Evolutionary conservation across 2,329 filamentous ascomycete species (phyloP), one percentile per base, ranked within the genome.

Genomic region (Ophiostoma sp.): DNA sequence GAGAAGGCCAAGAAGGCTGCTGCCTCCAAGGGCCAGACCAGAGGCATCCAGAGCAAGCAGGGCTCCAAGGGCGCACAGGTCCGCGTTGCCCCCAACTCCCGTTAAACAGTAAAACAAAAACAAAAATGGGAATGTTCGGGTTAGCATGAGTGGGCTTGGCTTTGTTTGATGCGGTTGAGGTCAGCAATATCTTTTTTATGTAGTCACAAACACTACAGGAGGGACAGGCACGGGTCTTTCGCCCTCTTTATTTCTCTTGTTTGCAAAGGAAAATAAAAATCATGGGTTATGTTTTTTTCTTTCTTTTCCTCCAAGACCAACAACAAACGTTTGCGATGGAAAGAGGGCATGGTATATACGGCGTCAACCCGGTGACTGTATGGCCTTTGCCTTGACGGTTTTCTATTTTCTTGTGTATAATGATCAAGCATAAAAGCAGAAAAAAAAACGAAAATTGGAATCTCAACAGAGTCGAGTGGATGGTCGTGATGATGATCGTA

Each of bases 1-100:
- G 93, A 98, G 84, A 99, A 99, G 92, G 95, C 95, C 77, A 98
- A 98, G 91, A 85, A 76, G 78, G 93, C 93, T 74, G 77, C 75
- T 72, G 86, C 89, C 75, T 83, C 89, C 79, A 90, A 91, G 84
- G 93, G 92, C 79, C 87, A 93, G 84, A 85, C 86, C 75, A 81
- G 83, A 77, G 89, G 91, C 81, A 91, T 96, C 80, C 85, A 89
- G 81, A 93, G 92, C 89, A 99, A 99, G 91, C 92, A 97, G 87
- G 93, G 92, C 78, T 89, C 92, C 74, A 97, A 96, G 89, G 95
- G 95, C 78, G 87, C 93, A 75, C 87, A 86, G 76, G 82, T 84
- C 79, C 97, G 97, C 90, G 89, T 92, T 76, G 86, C 89, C 80
- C 88, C 91, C 79, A 93, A 89, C 79, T 89, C 86, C 84, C 93